Evolutionary conservation across 257 asterid species (phyloP), one percentile per base, ranked within the genome.

Genomic region (Solanum lycopersicoides): DNA sequence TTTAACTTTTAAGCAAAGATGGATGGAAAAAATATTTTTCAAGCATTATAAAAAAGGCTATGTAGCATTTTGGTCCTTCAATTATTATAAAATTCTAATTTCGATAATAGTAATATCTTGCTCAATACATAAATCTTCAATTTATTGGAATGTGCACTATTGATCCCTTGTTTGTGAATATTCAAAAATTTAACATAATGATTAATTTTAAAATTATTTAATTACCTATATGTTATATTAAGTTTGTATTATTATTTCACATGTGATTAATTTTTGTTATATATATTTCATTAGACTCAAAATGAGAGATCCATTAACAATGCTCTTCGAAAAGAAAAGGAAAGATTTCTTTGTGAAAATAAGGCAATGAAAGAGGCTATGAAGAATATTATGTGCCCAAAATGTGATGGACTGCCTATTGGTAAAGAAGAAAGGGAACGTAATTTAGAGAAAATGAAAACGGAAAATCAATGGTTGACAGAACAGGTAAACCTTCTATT

Each of bases 361-460:
- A 88, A 91, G 23, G 94, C 94, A n/a, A 88, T 93, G 90, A 92
- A 86, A 86, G 93, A 92, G 74, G 91, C 94, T 6, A 63, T 94
- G 86, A 88, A 85, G 80, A 93, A 82, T 89, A 45, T 89, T 23
- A 6, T 86, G 1, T 94, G 96, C 89, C 91, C 86, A 1, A 39
- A 84, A 7, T 95, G 98, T 75, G 1, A 86, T n/a, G 93, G 92
- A 74, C 84, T 90, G 6, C 74, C 85, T 5, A 65, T 75, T 30
- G 88, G 93, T 3, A 93, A 91, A 69, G 93, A 90, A 45, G 95
- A 90, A 63, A 90, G 92, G 86, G 65, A 13, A 50, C 85, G 39
- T 32, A 86, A 65, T 56, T 21, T 94, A 37, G 92, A 92, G 86
- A 87, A 83, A 37, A 37, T 94, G 87, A 89, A 76, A 84, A 87